Base-by-base conservation (phyloP, 2,329 filamentous ascomycete genomes). In the Alternaria incomplexa region DNA sequence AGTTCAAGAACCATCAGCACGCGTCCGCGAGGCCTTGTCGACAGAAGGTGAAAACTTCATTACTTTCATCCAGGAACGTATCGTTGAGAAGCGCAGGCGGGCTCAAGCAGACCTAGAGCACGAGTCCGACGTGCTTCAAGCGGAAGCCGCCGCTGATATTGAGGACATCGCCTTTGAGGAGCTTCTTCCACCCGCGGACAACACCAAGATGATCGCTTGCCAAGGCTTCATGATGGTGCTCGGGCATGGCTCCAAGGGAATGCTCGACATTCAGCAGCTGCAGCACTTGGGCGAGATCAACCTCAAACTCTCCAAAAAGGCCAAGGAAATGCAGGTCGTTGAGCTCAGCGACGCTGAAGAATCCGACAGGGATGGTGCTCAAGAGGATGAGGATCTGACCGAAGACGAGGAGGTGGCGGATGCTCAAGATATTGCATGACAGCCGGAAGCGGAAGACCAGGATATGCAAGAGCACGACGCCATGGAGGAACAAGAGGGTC, bases 101-200 rank as follows among this genome's bases (percentile, higher is more conserved):
- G 53, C 62, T 15, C 64, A 65, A 32, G 64, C 44, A 32, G 56
- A 57, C 5, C 9, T 61, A 13, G 69, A 61, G 40, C 45, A 48
- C 15, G 65, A 66, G 55, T 69, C 59, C 17, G 74, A 74, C 48
- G 50, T 57, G 7, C 55, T 71, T 17, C 67, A 72, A 45, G 44
- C 79, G n/a, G 78, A 80, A 22, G 72, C 73, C 12, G 74, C 75
- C 15, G 73, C 64, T 10, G 65, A 67, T 11, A 61, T 67, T 3
- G 75, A 78, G 5, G 72, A 74, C 79, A 82, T 96, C 45, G 81
- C 85, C 0, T 96, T 97, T 73, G 87, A 90, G 48, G 82, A 88
- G 52, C 80, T 97, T 10, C 87, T 96, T 47, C 84, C 87, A n/a
- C 85, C 88, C 0, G 73, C 74, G 10, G 79, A 83, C 45, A 88